Evolutionary conservation across 1,284 basidiomycete species (phyloP), one percentile per base, ranked within the genome.

Genomic region (Sporisorium sorghi): DNA sequence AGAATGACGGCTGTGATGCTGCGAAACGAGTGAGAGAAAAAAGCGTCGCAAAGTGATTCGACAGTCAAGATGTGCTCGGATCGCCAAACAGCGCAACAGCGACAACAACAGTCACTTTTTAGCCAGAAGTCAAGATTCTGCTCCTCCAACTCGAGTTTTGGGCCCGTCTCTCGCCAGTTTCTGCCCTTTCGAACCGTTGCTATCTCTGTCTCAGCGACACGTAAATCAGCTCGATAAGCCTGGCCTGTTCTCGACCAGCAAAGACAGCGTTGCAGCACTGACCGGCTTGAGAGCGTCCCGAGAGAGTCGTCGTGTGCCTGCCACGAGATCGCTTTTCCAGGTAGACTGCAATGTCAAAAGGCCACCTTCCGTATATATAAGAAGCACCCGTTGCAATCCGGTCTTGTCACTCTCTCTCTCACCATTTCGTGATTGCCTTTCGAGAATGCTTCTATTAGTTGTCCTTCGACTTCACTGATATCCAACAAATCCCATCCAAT

Each of bases 21-120:
- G n/a, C n/a, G n/a, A 10, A 19, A 10, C 8, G 37, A 19, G 37
- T 40, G n/a, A 40, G 37, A 40, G 19, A 40, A 19, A 40, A 40
- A 19, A 10, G n/a, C 26, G 46, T 19, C 46, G 23, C 26, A 47
- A 47, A 28, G 26, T 47, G 46, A n/a, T n/a, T 30, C 46, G 46
- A 30, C 46, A 30, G 17, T 21, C 46, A 47, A 40, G 10, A 3
- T n/a, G 37, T 40, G 37, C 37, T 40, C n/a, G 37, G n/a, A 40
- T 40, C 37, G 8, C 9, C 37, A 19, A 9, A 8, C n/a, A 15
- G 9, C 3, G 9, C 37, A 40, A 40, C 37, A 40, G 9, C 28
- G 28, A 30, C 28, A 30, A n/a, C n/a, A n/a, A n/a, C 17, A 40
- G 37, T 40, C 37, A 40, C n/a, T n/a, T n/a, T 37, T 37, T n/a